phyloP scores from a whole-genome alignment of 306 rosid species.

The Carpinus fangiana region DNA sequence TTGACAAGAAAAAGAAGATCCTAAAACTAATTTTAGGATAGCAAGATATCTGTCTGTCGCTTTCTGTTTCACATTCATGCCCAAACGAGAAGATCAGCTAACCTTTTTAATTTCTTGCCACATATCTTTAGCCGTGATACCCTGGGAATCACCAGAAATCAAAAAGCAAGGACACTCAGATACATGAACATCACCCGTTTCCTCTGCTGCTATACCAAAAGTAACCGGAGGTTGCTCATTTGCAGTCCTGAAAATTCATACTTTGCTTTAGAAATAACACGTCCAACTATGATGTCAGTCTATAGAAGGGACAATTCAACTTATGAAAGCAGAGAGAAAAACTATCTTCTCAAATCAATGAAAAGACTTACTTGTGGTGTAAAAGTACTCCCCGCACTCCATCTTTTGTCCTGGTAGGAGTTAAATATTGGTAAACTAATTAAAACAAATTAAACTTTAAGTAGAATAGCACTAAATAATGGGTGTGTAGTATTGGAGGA shows the following conservation, averaged over 20 bases:
- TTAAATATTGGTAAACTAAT: background rate
- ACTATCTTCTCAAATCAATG: constrained; percentile 1
- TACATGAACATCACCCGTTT: constrained; percentile 64
- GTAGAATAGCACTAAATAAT: background rate
- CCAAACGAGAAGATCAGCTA: background rate
- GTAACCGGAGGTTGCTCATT: constrained; percentile 66
- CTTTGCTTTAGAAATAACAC: background rate
- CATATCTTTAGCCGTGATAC: constrained; percentile 80
- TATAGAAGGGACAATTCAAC: background rate
- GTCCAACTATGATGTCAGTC: background rate
- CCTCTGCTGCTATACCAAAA: constrained; percentile 85
- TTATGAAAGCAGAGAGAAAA: constrained; percentile 13
- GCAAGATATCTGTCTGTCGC: background rate
- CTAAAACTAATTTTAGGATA: background rate
- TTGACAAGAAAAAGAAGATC: background rate
- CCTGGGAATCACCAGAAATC: constrained; percentile 65
- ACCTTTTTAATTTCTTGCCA: constrained; percentile 92
- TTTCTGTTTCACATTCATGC: background rate
- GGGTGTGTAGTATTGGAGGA: background rate
- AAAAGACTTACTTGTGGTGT: constrained; percentile 71
- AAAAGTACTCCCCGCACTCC: constrained; percentile 79
- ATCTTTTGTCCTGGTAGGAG: constrained; percentile 58
- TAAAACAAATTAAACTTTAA: background rate
- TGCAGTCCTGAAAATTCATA: constrained; percentile 55
- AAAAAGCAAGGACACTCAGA: constrained; percentile 87